Base-by-base conservation (phyloP, 768 basidiomycete species). In the Collybiopsis luxurians region DNA sequence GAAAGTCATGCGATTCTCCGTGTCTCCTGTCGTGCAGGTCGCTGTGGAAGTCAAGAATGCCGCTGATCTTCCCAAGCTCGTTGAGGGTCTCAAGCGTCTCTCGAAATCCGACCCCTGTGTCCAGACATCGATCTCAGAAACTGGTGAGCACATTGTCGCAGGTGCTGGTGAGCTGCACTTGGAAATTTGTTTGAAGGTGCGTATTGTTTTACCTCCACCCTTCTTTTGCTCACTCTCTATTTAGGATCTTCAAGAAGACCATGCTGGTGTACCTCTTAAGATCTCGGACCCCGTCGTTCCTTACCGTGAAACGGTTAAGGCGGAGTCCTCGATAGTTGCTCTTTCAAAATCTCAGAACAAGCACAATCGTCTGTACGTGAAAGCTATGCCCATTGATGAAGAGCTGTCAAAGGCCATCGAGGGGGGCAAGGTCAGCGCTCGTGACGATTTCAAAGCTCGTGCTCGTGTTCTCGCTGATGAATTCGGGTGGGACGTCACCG, bases 31-130 rank as follows among this genome's bases (percentile, higher is more conserved):
- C 81, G 97, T 99, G 44, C 97, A 87, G 72, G 94, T 98, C 69
- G 93, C 97, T 63, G 97, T 99, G 66, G 97, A 99, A 76, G 97
- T 98, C 76, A 98, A 98, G 89, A 99, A 98, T 74, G 94, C 97
- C 57, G 85, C 92, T 58, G 97, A 99, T 83, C 84, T 99, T 46
- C 97, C 97, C 69, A 99, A 99, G 79, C 90, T 99, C 63, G 97
- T 98, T 60, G 97, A 99, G 83, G 97, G 97, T 80, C 90, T 99
- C 66, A 99, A 99, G 81, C 97, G 97, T 82, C 85, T 99, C 56
- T 97, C 97, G 65, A 99, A 99, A 81, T 98, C 97, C 24, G 97
- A 99, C 74, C 97, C 97, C 59, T 99, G 97, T 76, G 97, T 99
- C 60, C 95, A 98, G 75, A 86, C 95, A 52, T 95, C 84, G 89